phyloP scores from a whole-genome alignment of 306 rosid genomes.

The Acacia acuminata region DNA sequence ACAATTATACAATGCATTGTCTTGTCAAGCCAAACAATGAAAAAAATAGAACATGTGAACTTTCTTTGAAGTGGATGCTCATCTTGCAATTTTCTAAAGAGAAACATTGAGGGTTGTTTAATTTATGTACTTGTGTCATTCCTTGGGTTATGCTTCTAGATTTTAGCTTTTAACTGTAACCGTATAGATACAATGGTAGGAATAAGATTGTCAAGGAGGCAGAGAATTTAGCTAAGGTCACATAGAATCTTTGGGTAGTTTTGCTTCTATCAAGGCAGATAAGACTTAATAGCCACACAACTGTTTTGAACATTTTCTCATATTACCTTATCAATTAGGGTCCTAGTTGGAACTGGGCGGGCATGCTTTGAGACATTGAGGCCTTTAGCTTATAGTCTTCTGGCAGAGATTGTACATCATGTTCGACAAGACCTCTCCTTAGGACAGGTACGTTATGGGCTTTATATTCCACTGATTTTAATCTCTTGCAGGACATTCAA shows the following conservation, averaged over 20 bases:
- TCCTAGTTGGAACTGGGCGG: constrained; percentile 92
- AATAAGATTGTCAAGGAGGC: constrained; percentile 18
- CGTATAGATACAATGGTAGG: background rate
- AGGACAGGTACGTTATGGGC: constrained; percentile 64
- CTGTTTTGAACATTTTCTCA: constrained; percentile 29
- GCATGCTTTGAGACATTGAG: constrained; percentile 98
- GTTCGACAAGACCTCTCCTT: constrained; percentile 90
- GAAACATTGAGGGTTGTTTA: background rate
- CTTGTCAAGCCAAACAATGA: background rate
- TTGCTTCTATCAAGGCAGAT: background rate
- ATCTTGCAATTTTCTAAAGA: background rate
- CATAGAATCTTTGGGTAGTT: background rate
- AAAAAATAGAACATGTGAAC: background rate
- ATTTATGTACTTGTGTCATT: background rate
- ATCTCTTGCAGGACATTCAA: background rate
- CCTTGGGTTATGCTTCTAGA: constrained; percentile 12
- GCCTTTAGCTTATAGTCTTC: constrained; percentile 95
- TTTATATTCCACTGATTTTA: constrained; percentile 7
- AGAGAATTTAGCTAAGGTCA: constrained; percentile 7
- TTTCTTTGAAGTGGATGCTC: constrained; percentile 8
- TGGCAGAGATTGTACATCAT: constrained; percentile 99
- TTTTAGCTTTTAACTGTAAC: constrained; percentile 5
- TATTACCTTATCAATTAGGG: constrained; percentile 53
- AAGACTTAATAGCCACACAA: constrained; percentile 7
- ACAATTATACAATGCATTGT: background rate